These are phyloP conservation scores for Trichoderma aggressivum DNA, from an alignment of 2,329 filamentous ascomycete species.

Conservation along the genomic window DNA sequence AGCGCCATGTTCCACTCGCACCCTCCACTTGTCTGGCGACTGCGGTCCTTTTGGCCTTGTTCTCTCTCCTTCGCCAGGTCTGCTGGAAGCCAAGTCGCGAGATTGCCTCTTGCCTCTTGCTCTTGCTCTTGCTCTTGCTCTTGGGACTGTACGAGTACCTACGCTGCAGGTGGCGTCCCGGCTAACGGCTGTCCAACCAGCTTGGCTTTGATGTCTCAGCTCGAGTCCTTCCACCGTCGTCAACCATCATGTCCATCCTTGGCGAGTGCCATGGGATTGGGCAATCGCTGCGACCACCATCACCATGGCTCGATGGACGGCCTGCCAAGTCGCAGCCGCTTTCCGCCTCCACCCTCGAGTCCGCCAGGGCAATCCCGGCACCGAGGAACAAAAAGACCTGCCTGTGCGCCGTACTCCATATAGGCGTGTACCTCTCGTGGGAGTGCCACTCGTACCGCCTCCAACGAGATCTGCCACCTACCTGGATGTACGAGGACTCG, in stretches of 20 bases:
- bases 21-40: constrained; percentile 8
- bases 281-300: constrained; percentile 5
- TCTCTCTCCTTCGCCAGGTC: neutral
- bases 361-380: neutral
- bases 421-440: neutral
- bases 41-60: constrained; percentile 5
- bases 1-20: constrained; percentile 16
- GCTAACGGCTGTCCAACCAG: constrained; percentile 19
- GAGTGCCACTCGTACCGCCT: neutral
- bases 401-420: neutral
- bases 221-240: constrained; percentile 21
- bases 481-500: neutral
- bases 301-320: neutral
- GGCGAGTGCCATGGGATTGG: constrained; percentile 11
- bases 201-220: constrained; percentile 22
- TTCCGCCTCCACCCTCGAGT: neutral
- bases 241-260: neutral
- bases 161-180: constrained; percentile 9
- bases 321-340: neutral
- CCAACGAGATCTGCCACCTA: constrained; percentile 19
- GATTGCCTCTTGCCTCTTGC: constrained; percentile 2
- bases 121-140: no score
- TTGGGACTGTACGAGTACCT: neutral
- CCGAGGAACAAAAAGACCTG: neutral
- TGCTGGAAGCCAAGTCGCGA: constrained; percentile 10